Base-by-base conservation (phyloP, 345 rosid genomes). In the Ceriops decandra region DNA sequence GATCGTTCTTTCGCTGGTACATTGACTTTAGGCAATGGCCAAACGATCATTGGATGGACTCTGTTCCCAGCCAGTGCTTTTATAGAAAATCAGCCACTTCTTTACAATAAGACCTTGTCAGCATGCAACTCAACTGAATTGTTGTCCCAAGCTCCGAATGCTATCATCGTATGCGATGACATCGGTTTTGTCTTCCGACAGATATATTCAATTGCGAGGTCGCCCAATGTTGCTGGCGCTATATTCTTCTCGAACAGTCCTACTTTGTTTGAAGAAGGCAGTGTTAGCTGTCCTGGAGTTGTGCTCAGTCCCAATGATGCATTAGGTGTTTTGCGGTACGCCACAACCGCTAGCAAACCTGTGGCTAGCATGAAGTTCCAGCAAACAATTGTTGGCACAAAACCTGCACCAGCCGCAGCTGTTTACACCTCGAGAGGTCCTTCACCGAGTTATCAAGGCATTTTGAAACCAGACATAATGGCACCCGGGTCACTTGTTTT, bases 381-480 rank as follows among this genome's bases (percentile, higher is more conserved):
- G 17, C 72, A 78, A 72, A 87, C 87, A 1, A 47, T 70, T 11
- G 20, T 71, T 1, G 81, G 81, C 5, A 60, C 65, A 38, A 78
- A 83, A 54, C 81, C 74, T 56, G 77, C 80, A 26, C 89, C 87
- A 6, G 65, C 56, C 3, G 87, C 62, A 33, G 84, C 77, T 49
- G 16, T 11, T 5, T 87, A 85, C 69, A 80, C 80, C 62, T 85
- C 91, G 0, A 82, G 87, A 60, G 91, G 87, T 15, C 91, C 87
- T 9, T 83, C 79, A 26, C 66, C 71, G 1, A 83, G 82, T 66
- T 83, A 66, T 70, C 86, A 84, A 8, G 69, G 57, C 31, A 77
- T 87, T 51, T 67, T 85, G n/a, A 85, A 87, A 66, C 91, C 91
- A 0, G 91, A 87, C 66, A 70, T 85, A 20, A 32, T 83, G 80